These are phyloP conservation scores for Glonium stellatum DNA, from an alignment of 495 filamentous ascomycete genomes.

Conservation along the genomic window DNA sequence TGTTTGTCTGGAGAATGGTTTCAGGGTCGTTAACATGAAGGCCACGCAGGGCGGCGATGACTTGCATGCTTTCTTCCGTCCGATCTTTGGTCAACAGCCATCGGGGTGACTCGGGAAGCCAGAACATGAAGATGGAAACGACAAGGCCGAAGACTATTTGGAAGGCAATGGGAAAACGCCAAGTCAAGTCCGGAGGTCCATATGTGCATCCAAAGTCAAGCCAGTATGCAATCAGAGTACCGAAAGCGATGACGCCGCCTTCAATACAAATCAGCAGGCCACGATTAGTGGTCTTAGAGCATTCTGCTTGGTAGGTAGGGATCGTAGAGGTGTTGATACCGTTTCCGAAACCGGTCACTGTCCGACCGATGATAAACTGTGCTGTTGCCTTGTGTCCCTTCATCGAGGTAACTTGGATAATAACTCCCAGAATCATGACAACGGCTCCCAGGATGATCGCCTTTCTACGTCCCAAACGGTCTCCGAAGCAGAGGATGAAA, in stretches of 20 bases:
- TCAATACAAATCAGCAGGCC: slow-evolving; percentile 81
- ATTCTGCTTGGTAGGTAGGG: slow-evolving; percentile 73
- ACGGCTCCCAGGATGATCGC: slow-evolving; percentile 53
- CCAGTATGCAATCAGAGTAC: slow-evolving; percentile 75
- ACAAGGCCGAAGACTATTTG: slow-evolving; percentile 65
- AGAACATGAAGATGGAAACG: slow-evolving; percentile 57
- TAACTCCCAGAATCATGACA: slow-evolving; percentile 68
- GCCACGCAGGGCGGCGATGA: slow-evolving; percentile 33
- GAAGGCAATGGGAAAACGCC: slow-evolving; percentile 66
- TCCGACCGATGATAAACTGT: slow-evolving; percentile 68
- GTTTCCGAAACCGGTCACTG: slow-evolving; percentile 65
- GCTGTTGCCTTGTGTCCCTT: slow-evolving; percentile 39
- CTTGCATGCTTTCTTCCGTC: slow-evolving; percentile 61
- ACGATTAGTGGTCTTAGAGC: slow-evolving; percentile 66
- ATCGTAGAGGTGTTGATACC: slow-evolving; percentile 69
- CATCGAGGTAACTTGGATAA: slow-evolving; percentile 57
- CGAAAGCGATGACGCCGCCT: slow-evolving; percentile 72
- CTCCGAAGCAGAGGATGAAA: slow-evolving; percentile 60
- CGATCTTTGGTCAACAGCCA: slow-evolving; percentile 69
- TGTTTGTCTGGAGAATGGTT: slow-evolving; percentile 49
- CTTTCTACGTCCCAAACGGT: slow-evolving; percentile 54
- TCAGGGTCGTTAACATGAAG: slow-evolving; percentile 45
- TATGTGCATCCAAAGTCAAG: slow-evolving; percentile 72
- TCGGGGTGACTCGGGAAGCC: slow-evolving; percentile 64
- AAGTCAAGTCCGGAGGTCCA: slow-evolving; percentile 38